A percentile compares a stretch with the other conserved stretches of the same genome.
phyloP scores from a whole-genome alignment of 371 early-diverging fungal genomes.

The Mucor saturninus region DNA sequence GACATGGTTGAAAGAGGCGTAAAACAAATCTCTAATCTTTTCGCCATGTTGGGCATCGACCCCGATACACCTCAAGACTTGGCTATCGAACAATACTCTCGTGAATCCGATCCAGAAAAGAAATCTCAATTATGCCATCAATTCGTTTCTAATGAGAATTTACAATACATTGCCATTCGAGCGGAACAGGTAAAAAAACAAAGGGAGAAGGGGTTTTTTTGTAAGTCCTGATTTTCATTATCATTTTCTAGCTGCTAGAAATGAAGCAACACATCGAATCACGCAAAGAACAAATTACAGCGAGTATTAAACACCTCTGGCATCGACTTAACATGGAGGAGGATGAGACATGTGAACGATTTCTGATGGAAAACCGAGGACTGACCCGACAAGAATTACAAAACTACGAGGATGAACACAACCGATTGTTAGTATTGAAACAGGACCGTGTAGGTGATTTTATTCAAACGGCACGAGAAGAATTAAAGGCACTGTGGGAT shows the following conservation, averaged over 20 bases:
- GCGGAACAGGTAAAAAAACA: constrained; percentile 1
- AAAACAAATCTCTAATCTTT: constrained; percentile 15
- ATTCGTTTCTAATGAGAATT: constrained; percentile 22
- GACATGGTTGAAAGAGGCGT: constrained; percentile 20
- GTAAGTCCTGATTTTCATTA: no score
- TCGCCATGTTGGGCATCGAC: constrained; percentile 25
- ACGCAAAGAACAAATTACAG: constrained; percentile 40
- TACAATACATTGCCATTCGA: constrained; percentile 20
- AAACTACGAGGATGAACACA: constrained; percentile 43
- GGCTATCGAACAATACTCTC: constrained; percentile 20
- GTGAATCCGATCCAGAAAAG: constrained; percentile 17
- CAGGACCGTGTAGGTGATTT: constrained; percentile 50
- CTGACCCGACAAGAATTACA: constrained; percentile 33
- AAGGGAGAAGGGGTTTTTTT: not conserved
- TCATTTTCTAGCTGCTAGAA: constrained; percentile 31
- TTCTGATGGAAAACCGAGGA: constrained; percentile 34
- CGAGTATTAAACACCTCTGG: constrained; percentile 43
- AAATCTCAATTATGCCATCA: constrained; percentile 16
- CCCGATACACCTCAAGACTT: constrained; percentile 28
- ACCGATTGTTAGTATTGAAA: constrained; percentile 31
- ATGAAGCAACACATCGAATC: constrained; percentile 38
- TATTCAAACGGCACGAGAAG: constrained; percentile 39
- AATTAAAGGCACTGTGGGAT: constrained; percentile 43
- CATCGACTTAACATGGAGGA: constrained; percentile 35
- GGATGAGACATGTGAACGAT: constrained; percentile 25